Evolutionary conservation across 2,329 filamentous ascomycete genomes (phyloP), one percentile per base, ranked within the genome.

Genomic region (Aspergillus ochraceus): DNA sequence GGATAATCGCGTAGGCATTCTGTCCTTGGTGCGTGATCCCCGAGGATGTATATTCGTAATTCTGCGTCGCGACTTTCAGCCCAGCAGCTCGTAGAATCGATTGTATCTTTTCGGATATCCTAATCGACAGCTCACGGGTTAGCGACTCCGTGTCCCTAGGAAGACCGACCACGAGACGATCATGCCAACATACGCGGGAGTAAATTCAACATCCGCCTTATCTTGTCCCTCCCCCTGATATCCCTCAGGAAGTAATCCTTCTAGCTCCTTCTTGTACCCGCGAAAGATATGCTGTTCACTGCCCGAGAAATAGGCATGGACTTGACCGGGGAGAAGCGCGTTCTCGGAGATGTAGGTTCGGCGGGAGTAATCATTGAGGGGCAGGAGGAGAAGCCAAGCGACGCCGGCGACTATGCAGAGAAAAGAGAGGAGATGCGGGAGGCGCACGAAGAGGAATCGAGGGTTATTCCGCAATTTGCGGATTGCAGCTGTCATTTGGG

Each of bases 301-400:
- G 19, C 95, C 95, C 6, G 91, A 89, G 73, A 99, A 99, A 77
- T 99, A 99, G 1, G 95, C 97, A 78, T 98, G 94, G 9, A 98
- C 95, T 77, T 99, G 95, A 2, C 93, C 95, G 0, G 95, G 95
- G 14, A 99, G 82, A 36, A 99, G 86, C 11, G 95, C 95, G 75
- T 99, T 99, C 76, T 99, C 95, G 49, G 94, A 98, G 59, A 99
- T 95, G 76, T 99, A 99, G 1, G 94, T 99, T 61, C 86, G 84
- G 65, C 95, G 88, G 54, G 92, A 97, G 80, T 98, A 97, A 66
- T 93, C 86, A 76, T 98, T 86, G 55, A 98, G 83, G 2, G 95
- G 95, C 1, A 99, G 86, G 32, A 98, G 83, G 22, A 97, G 86
- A 14, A 99, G 87, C 91, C 94, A 99, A 67, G 87, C 85, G 58